phyloP scores from a whole-genome alignment of 352 stramenopile genomes.

The Pythium plurisporium region DNA sequence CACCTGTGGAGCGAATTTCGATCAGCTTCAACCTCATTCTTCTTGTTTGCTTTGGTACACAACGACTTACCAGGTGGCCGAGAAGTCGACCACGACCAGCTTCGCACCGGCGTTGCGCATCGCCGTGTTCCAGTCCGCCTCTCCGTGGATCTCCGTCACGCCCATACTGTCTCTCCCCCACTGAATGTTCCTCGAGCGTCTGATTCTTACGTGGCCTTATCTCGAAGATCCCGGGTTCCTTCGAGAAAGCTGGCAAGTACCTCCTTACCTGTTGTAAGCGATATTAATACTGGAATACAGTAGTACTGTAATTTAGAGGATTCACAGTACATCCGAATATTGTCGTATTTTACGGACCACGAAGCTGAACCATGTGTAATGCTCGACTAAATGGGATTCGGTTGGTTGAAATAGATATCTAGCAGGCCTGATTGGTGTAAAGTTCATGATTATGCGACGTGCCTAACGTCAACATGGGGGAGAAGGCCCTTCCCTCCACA shows the following conservation, averaged over 20 bases:
- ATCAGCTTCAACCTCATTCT: constrained; percentile 3
- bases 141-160: constrained; percentile 63
- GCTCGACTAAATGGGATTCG: constrained; percentile 7
- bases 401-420: constrained; percentile 13
- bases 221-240: constrained; percentile 31
- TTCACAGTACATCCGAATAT: no score
- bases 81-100: constrained; percentile 88
- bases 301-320: no score
- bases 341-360: no score
- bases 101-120: constrained; percentile 74
- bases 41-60: neutral
- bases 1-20: constrained; percentile 25
- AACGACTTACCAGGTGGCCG: constrained; percentile 62
- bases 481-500: neutral
- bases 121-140: constrained; percentile 78
- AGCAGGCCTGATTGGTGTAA: constrained; percentile 5
- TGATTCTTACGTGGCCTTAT: neutral
- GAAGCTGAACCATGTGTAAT: constrained; percentile 13
- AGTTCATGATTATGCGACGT: constrained; percentile 15
- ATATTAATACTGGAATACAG: neutral
- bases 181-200: constrained; percentile 1
- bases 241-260: constrained; percentile 19
- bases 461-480: constrained; percentile 9
- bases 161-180: constrained; percentile 39
- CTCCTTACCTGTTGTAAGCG: neutral